Conservation (phyloP, 2,329 filamentous ascomycete genomes). For the Lecanicillium sp. region DNA sequence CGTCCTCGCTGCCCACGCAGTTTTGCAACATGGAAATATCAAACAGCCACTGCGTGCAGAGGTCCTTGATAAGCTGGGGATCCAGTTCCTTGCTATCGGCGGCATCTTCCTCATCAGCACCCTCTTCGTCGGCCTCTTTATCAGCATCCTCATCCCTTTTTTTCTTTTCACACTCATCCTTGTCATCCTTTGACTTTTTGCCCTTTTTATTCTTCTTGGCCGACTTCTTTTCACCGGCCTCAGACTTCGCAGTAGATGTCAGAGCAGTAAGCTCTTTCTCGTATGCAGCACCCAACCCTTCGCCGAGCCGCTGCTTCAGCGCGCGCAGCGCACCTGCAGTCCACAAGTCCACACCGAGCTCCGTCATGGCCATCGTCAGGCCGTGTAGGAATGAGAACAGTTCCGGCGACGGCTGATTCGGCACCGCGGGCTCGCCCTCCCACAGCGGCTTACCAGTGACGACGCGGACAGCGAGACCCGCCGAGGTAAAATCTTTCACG, state of each 20-base stretch:
- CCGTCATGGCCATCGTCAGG: conserved; percentile 61
- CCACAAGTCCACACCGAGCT: conserved; percentile 74
- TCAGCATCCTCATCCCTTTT: conserved; percentile 9
- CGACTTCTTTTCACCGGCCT: conserved; percentile 14
- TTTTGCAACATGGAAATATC: conserved; percentile 48
- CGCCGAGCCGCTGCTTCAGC: conserved; percentile 54
- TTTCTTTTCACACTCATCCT: conserved; percentile 14
- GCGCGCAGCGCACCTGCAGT: conserved; percentile 57
- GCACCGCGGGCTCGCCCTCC: conserved; percentile 71
- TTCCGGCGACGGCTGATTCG: conserved; percentile 69
- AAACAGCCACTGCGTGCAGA: conserved; percentile 56
- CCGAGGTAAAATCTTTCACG: conserved; percentile 41
- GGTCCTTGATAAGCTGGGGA: conserved; percentile 33
- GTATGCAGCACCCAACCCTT: conserved; percentile 47
- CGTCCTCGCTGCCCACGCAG: conserved; percentile 33
- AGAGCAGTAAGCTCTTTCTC: conserved; percentile 26
- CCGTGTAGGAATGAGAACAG: conserved; percentile 66
- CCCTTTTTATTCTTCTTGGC: conserved; percentile 15
- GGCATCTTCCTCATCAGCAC: conserved; percentile 3
- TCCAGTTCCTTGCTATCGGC: not conserved
- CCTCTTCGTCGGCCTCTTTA: conserved; percentile 9
- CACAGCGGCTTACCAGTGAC: conserved; percentile 65
- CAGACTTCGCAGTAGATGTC: conserved; percentile 14
- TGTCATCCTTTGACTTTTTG: conserved; percentile 13
- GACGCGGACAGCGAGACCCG: conserved; percentile 36